Percentiles rank a stretch among this genome's conserved stretches.
Evolutionary conservation across 768 basidiomycete genomes (phyloP).

Genomic region (Psilocybe cyanescens): DNA sequence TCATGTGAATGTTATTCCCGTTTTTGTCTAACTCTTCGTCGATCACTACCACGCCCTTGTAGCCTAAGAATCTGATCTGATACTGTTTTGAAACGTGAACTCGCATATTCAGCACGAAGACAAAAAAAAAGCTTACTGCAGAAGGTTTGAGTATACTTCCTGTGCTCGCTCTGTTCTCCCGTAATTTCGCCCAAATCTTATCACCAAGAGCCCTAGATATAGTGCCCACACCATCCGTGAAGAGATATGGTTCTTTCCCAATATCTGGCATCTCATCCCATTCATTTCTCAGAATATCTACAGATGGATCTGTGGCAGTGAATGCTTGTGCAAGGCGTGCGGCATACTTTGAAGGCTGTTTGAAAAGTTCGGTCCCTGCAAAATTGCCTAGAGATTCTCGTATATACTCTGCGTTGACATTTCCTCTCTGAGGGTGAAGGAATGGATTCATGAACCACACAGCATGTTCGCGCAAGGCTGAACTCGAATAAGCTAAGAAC

Average conservation of each 20-base stretch:
- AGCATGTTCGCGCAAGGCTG: conserved; percentile 76
- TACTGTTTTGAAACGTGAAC: conserved; percentile 42
- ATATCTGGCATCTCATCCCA: conserved; percentile 72
- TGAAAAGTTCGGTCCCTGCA: conserved; percentile 45
- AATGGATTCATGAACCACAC: conserved; percentile 85
- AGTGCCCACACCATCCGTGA: conserved; percentile 84
- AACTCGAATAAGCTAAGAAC: conserved; percentile 83
- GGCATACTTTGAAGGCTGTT: conserved; percentile 77
- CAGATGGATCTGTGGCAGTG: conserved; percentile 78
- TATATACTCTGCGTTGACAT: conserved; percentile 60
- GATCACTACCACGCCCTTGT: conserved; percentile 79
- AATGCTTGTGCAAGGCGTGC: conserved; percentile 86
- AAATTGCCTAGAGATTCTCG: conserved; percentile 74
- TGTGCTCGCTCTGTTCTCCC: conserved; percentile 41
- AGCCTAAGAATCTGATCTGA: conserved; percentile 84
- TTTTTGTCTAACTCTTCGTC: conserved; percentile 55
- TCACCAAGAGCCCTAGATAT: conserved; percentile 64
- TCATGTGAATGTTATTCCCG: conserved; percentile 62
- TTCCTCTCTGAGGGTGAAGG: conserved; percentile 35
- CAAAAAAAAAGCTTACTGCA: conserved; percentile 50
- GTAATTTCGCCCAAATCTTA: conserved; percentile 61
- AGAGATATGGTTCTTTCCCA: conserved; percentile 39
- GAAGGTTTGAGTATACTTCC: conserved; percentile 50
- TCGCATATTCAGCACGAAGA: conserved; percentile 2
- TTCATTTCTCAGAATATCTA: conserved; percentile 54